Evolutionary conservation across 805 yeast species (phyloP).

Genomic region (Zygosaccharomyces lentus): DNA sequence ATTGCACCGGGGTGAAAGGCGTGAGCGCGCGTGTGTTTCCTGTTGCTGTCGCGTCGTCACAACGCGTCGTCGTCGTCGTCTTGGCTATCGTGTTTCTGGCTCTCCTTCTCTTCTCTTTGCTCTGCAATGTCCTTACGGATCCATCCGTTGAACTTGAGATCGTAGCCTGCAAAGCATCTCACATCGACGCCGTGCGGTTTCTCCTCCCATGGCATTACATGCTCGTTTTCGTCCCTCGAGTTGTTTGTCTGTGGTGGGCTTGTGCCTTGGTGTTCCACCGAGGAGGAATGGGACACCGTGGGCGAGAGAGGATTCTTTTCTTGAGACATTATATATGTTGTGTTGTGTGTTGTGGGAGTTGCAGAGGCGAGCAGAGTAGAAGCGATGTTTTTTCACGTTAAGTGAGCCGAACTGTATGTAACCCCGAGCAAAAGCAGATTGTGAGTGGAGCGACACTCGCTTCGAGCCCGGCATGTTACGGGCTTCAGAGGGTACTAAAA

Average conservation of each 20-base stretch:
- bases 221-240: conserved; percentile 11
- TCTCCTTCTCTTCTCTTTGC: not conserved
- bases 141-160: conserved; percentile 28
- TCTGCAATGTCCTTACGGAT: conserved; percentile 22
- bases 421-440: no score
- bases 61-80: conserved; percentile 3
- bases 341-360: not conserved
- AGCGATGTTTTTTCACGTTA: not conserved
- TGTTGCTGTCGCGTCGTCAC: not conserved
- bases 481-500: no score
- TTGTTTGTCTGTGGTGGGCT: conserved; percentile 8
- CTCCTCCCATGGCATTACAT: conserved; percentile 27
- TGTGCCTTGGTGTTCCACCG: not conserved
- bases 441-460: no score
- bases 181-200: conserved; percentile 17
- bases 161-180: conserved; percentile 30
- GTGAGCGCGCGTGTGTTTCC: not conserved
- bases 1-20: not conserved
- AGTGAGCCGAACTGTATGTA: not conserved
- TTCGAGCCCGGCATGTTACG: no score
- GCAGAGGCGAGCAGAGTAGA: not conserved
- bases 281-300: conserved; percentile 2
- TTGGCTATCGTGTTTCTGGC: not conserved
- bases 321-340: conserved; percentile 1
- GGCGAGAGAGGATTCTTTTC: conserved; percentile 8